Conservation (phyloP, 2,329 filamentous ascomycete genomes). For the Karstenula rhodostoma region DNA sequence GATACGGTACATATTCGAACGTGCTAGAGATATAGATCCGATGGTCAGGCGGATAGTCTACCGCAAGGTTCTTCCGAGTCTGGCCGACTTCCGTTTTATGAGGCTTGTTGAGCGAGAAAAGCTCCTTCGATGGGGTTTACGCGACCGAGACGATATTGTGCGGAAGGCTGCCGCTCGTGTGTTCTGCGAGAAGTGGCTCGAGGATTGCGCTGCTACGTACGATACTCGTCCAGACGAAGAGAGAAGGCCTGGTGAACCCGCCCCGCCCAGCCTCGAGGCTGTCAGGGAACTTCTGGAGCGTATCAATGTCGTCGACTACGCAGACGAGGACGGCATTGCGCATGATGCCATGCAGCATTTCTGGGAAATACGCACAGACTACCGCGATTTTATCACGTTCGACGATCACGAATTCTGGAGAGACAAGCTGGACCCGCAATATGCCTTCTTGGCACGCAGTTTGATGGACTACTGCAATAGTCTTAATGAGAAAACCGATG, state of each 20-base stretch:
- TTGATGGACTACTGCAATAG: constrained; percentile 92
- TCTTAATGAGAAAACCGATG: constrained; percentile 66
- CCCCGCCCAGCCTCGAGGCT: constrained; percentile 72
- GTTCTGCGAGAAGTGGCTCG: constrained; percentile 97
- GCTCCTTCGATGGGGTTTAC: constrained; percentile 89
- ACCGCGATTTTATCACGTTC: constrained; percentile 75
- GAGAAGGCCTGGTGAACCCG: constrained; percentile 54
- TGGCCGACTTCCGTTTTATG: constrained; percentile 93
- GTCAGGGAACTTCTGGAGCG: constrained; percentile 90
- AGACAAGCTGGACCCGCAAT: constrained; percentile 77
- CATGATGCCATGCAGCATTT: constrained; percentile 95
- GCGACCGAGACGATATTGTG: constrained; percentile 93
- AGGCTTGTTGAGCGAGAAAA: constrained; percentile 96
- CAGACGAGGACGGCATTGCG: constrained; percentile 87
- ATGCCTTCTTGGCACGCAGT: constrained; percentile 87
- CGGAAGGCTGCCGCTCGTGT: constrained; percentile 88
- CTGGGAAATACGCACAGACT: constrained; percentile 91
- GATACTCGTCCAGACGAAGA: constrained; percentile 66
- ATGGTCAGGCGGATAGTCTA: constrained; percentile 87
- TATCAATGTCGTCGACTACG: constrained; percentile 91
- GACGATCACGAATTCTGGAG: constrained; percentile 81
- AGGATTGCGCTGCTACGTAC: constrained; percentile 81
- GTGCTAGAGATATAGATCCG: constrained; percentile 87
- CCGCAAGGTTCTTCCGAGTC: constrained; percentile 80
- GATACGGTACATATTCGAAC: constrained; percentile 85